These are phyloP conservation scores for Talaromyces trachyspermus DNA, from an alignment of 495 filamentous ascomycete genomes.

Conservation along the genomic window DNA sequence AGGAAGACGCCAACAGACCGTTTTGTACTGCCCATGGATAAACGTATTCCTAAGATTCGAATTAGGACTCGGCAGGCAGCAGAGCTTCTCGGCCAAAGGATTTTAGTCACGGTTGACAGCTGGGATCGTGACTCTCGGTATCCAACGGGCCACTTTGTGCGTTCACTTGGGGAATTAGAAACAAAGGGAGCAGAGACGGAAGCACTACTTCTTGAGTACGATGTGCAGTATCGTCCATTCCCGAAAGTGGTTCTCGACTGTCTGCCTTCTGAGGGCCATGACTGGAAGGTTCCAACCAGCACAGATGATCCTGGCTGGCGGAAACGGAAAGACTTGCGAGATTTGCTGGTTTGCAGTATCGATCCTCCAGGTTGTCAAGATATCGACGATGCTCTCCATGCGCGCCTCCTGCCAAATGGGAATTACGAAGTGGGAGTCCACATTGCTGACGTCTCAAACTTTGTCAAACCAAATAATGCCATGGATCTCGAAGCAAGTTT, in stretches of 20 bases:
- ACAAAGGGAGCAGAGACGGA: conserved; percentile 95
- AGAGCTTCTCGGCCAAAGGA: conserved; percentile 80
- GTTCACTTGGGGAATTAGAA: conserved; percentile 87
- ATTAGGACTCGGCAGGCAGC: conserved; percentile 83
- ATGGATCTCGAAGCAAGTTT: conserved; percentile 94
- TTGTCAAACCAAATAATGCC: conserved; percentile 92
- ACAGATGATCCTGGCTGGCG: conserved; percentile 78
- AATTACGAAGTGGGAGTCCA: conserved; percentile 98
- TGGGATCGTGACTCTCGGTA: conserved; percentile 93
- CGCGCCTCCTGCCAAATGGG: conserved; percentile 75
- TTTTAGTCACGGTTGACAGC: conserved; percentile 90
- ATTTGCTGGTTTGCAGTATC: conserved; percentile 90
- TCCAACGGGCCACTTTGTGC: conserved; percentile 87
- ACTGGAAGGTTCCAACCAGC: conserved; percentile 80
- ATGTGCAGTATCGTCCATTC: conserved; percentile 96
- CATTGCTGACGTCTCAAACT: conserved; percentile 97
- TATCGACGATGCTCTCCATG: conserved; percentile 96
- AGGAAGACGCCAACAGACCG: conserved; percentile 76
- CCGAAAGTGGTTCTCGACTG: conserved; percentile 92
- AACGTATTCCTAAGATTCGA: conserved; percentile 90
- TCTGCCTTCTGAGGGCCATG: conserved; percentile 82
- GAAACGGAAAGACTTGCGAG: conserved; percentile 72
- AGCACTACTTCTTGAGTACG: conserved; percentile 86
- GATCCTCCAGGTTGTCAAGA: conserved; percentile 94
- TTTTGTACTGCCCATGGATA: conserved; percentile 98